phyloP scores from a whole-genome alignment of 306 rosid genomes.

The Datisca glomerata region DNA sequence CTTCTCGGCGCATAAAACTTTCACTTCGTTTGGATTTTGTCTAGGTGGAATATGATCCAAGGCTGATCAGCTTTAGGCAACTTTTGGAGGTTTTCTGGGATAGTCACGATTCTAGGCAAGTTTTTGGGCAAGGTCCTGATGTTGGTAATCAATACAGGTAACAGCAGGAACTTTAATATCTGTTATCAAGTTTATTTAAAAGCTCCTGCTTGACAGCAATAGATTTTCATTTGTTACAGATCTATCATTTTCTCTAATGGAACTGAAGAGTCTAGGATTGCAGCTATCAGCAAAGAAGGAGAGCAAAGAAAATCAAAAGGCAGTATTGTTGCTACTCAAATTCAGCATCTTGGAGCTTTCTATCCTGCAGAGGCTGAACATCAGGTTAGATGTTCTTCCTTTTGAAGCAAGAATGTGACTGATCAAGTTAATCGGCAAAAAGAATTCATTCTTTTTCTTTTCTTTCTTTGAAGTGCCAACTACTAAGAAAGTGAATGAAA shows the following conservation, averaged over 20 bases:
- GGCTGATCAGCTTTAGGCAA: slow-evolving; percentile 43
- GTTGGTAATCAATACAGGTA: slow-evolving; percentile 93
- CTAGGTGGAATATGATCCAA: slow-evolving; percentile 83
- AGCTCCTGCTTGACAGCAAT: slow-evolving; percentile 8
- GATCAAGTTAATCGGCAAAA: no score
- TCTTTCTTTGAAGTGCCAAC: no score
- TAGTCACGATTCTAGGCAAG: slow-evolving; percentile 88
- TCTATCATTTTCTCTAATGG: slow-evolving; percentile 76
- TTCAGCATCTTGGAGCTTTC: slow-evolving; percentile 56
- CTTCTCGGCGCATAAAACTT: no score
- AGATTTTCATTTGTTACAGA: slow-evolving; percentile 25
- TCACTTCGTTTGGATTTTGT: slow-evolving; percentile 8
- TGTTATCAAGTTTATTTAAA: slow-evolving; percentile 7
- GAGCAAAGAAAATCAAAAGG: slow-evolving; percentile 70
- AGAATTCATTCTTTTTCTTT: not conserved
- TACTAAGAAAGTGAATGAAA: no score
- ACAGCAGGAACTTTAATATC: slow-evolving; percentile 8
- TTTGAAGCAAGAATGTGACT: not conserved
- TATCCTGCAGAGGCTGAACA: slow-evolving; percentile 85
- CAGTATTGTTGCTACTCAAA: slow-evolving; percentile 74
- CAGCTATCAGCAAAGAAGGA: slow-evolving; percentile 67
- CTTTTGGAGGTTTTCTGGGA: slow-evolving; percentile 82
- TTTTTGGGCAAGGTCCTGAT: slow-evolving; percentile 97
- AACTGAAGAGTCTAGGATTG: slow-evolving; percentile 72
- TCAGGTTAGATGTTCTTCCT: slow-evolving; percentile 38